A percentile compares a stretch with the other conserved stretches of the same genome.
phyloP scores from a whole-genome alignment of 2,329 filamentous ascomycete species.

The Alternaria metachromatica region DNA sequence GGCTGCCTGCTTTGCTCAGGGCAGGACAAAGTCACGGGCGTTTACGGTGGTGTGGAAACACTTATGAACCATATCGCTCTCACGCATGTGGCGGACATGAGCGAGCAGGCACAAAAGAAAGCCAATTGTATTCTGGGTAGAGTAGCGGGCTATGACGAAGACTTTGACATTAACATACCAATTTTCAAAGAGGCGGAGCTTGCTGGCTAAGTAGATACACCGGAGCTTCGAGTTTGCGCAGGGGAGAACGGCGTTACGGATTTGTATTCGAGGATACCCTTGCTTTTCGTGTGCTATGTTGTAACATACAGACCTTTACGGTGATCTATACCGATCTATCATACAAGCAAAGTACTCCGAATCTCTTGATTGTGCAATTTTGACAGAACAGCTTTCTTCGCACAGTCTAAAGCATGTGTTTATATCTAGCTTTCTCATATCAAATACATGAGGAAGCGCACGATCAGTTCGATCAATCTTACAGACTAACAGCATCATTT shows the following conservation, averaged over 20 bases:
- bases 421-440: background rate
- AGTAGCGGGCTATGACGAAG: constrained; percentile 38
- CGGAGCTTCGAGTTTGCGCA: fast-evolving
- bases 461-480: background rate
- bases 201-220: background rate
- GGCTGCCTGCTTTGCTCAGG: constrained; percentile 47
- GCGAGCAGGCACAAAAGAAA: constrained; percentile 36
- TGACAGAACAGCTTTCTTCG: background rate
- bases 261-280: background rate
- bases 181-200: constrained; percentile 21
- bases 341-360: background rate
- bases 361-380: background rate
- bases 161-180: constrained; percentile 49
- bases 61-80: constrained; percentile 49
- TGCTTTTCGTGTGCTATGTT: background rate
- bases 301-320: background rate
- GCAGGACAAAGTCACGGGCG: constrained; percentile 39
- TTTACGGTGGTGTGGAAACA: constrained; percentile 48
- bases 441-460: background rate
- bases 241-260: background rate
- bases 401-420: background rate
- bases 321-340: background rate
- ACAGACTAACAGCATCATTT: background rate
- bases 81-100: constrained; percentile 43
- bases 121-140: constrained; percentile 47